Percentiles rank a stretch among this genome's conserved stretches.
Conservation (phyloP, 495 filamentous ascomycete species). For the Aspergillus bridgeri region DNA sequence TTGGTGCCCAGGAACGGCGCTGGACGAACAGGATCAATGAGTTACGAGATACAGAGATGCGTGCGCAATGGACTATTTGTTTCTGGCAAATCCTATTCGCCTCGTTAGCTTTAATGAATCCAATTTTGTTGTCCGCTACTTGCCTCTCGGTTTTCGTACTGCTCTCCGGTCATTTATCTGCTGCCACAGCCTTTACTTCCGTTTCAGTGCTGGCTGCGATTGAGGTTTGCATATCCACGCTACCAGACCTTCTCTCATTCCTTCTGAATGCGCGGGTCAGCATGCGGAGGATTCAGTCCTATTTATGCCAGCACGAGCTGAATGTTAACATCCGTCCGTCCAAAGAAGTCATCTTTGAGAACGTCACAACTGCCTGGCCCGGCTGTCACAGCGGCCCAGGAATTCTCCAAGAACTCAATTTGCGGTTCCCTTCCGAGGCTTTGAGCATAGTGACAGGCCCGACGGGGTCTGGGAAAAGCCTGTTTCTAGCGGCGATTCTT, state of each 20-base stretch:
- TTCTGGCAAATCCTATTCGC: constrained; percentile 43
- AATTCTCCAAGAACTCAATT: constrained; percentile 53
- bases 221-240: constrained; percentile 57
- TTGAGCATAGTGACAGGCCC: constrained; percentile 49
- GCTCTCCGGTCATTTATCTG: constrained; percentile 52
- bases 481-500: background rate
- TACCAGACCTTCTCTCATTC: constrained; percentile 66
- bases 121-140: constrained; percentile 61
- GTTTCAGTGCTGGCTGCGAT: constrained; percentile 61
- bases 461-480: constrained; percentile 8
- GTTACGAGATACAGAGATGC: constrained; percentile 57
- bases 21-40: constrained; percentile 63
- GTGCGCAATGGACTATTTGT: constrained; percentile 56
- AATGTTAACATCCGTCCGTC: constrained; percentile 44
- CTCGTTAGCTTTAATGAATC: constrained; percentile 60
- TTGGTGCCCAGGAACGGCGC: constrained; percentile 63
- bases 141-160: constrained; percentile 59
- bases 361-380: constrained; percentile 67
- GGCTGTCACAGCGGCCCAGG: constrained; percentile 45
- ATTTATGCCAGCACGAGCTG: constrained; percentile 56
- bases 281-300: constrained; percentile 59
- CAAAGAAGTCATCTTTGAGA: constrained; percentile 51
- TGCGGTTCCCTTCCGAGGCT: constrained; percentile 59
- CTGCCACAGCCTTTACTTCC: constrained; percentile 68
- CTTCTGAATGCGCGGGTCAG: constrained; percentile 59